Base-by-base conservation (phyloP, 192 early-diverging fungal genomes). In the Coemansia sp. region DNA sequence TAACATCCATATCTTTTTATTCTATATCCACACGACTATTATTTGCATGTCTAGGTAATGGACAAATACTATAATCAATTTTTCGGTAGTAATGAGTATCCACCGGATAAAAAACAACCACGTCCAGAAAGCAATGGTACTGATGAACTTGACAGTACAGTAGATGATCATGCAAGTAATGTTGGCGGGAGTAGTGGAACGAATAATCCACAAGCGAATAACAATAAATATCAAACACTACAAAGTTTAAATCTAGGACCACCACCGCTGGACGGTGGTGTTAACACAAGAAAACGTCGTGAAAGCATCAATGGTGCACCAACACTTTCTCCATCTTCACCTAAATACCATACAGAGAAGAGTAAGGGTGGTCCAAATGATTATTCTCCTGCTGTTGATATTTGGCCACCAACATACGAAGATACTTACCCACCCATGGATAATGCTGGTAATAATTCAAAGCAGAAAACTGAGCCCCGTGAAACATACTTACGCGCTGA, bases 91-190 rank as follows among this genome's bases (percentile, higher is more conserved):
- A 54, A 64, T 33, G 51, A 59, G 57, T 61, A 60, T n/a, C 60
- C 65, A 11, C 52, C 59, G 3, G 73, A 75, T 51, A 65, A 71
- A 58, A 71, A 71, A 52, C 6, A 51, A 17, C 39, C 39, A n/a
- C 19, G 61, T 17, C 50, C 22, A 0, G 50, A 32, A 30, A 54
- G 32, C 36, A 39, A 4, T 21, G 24, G 17, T 9, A 54, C 31
- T 1, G 63, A 65, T 21, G 63, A 65, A 5, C 51, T 30, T 30
- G 57, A 39, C 22, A 71, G 69, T 52, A 64, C 57, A 5, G 31
- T 67, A 29, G 65, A 71, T 58, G 61, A 58, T 51, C 20, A 46
- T 24, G 42, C 57, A 31, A 50, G 46, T 7, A 24, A 59, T 21
- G 32, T 42, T 30, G 31, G 27, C 1, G 52, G 42, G 1, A 36